phyloP scores from a whole-genome alignment of 2,329 filamentous ascomycete genomes.

The Fusarium goolgardi region DNA sequence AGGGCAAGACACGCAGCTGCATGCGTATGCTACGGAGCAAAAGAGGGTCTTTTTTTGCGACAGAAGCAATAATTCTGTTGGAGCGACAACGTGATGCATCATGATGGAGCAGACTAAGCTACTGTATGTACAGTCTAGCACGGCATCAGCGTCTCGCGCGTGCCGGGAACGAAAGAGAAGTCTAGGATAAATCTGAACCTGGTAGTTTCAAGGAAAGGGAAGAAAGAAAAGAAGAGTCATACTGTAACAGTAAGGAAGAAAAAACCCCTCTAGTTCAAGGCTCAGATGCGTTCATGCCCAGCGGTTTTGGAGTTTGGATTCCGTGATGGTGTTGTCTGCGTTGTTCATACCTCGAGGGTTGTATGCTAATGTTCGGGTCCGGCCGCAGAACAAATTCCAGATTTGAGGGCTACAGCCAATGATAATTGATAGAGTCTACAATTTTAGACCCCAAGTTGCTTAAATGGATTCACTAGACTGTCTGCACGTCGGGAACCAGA shows the following conservation, averaged over 20 bases:
- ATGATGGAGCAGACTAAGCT: constrained; percentile 36
- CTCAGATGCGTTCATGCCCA: constrained; percentile 46
- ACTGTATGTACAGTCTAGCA: constrained; percentile 4
- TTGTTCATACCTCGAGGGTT: constrained; percentile 31
- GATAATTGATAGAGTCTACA: background rate
- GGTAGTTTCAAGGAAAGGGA: constrained; percentile 8
- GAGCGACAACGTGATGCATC: constrained; percentile 40
- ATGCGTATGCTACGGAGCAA: constrained; percentile 34
- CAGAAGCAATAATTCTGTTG: constrained; percentile 24
- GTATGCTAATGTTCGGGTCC: constrained; percentile 29
- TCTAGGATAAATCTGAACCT: constrained; percentile 25
- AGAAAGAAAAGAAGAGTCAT: constrained; percentile 40
- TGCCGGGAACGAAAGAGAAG: constrained; percentile 43
- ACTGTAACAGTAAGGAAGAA: constrained; percentile 5
- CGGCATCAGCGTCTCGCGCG: constrained; percentile 25
- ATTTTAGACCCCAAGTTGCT: constrained; percentile 6
- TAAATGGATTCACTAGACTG: constrained; percentile 19
- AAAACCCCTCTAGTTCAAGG: constrained; percentile 43
- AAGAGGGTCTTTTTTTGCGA: constrained; percentile 36
- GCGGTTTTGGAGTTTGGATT: constrained; percentile 23
- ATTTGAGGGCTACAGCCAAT: constrained; percentile 25
- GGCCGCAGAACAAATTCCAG: constrained; percentile 33
- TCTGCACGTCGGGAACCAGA: constrained; percentile 44
- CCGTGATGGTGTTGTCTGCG: constrained; percentile 41
- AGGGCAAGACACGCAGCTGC: constrained; percentile 44